Conservation (phyloP, 306 rosid genomes). For the Luffa acutangula region DNA sequence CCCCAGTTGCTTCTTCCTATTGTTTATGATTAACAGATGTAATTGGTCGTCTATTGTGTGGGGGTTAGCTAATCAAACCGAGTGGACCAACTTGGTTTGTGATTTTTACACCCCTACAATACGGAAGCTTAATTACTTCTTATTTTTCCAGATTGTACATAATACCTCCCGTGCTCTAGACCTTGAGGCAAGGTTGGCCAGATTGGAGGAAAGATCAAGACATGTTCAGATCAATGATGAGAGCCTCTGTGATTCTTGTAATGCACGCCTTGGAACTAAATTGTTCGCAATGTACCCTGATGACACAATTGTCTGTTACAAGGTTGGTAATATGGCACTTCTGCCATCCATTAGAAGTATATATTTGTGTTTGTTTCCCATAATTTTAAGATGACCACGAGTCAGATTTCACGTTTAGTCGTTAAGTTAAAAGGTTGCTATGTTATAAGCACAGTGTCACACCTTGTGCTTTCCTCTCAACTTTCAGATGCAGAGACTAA, state of each 20-base stretch:
- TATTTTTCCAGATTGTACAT: constrained; percentile 59
- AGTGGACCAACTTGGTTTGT: background rate
- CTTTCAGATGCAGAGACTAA: background rate
- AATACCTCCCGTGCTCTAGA: constrained; percentile 78
- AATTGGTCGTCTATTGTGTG: too few species aligned
- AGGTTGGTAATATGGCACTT: constrained; percentile 43
- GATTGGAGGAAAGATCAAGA: constrained; percentile 94
- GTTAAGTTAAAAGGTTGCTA: background rate
- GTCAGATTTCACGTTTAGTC: background rate
- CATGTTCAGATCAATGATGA: constrained; percentile 89
- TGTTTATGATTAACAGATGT: background rate
- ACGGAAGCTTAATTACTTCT: constrained; percentile 1
- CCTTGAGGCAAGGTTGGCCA: constrained; percentile 81
- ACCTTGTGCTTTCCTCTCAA: background rate
- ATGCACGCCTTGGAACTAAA: constrained; percentile 94
- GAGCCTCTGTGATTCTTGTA: constrained; percentile 91
- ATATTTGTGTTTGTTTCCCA: background rate
- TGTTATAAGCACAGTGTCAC: background rate
- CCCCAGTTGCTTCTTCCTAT: background rate
- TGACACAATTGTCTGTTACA: constrained; percentile 84
- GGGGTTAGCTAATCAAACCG: background rate
- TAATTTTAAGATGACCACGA: too few species aligned
- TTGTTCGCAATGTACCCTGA: constrained; percentile 98
- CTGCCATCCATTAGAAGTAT: background rate
- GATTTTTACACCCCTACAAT: background rate